Evolutionary conservation across 192 early-diverging fungal species (phyloP), one percentile per base, ranked within the genome.

Genomic region (Hyaloraphidium curvatum): DNA sequence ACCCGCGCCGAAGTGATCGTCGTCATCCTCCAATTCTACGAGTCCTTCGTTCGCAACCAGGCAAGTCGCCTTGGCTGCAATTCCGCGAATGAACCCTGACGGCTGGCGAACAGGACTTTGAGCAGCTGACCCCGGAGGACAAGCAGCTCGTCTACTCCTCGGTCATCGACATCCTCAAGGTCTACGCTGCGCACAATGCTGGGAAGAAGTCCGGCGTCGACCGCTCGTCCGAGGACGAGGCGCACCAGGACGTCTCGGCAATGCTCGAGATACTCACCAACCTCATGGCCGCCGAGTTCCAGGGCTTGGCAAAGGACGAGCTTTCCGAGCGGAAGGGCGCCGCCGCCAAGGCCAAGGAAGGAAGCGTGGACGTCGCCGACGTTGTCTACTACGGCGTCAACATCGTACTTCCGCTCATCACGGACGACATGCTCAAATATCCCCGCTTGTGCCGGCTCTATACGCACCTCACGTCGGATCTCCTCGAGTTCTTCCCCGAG

Each of bases 381-480:
- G 78, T 87, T 2, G 75, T 84, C 25, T 77, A 82, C 39, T 77
- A 69, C 61, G 84, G 80, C 27, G 62, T 84, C 33, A 74, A 81
- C 63, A 67, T 73, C 22, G 55, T 84, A 1, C 67, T 83, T 23
- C 81, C 81, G 2, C 69, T 84, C 55, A 78, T 87, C 52, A 77
- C 79, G 40, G 55, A 73, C 26, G 64, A 80, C 22, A 81, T 87
- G 75, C 62, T 87, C 0, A 65, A 80, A 72, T 72, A 77, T 25
- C 78, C 79, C 14, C 55, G 64, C 30, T 50, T 82, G 7, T 82
- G 78, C 56, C 71, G 67, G 50, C 66, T 75, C 40, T 86, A 79
- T 62, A 74, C 80, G 53, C 64, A 67, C n/a, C 54, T 84, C 39
- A 73, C 82, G 21, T 69, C 73, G 2, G 60, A 77, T 59, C 56